Base-by-base conservation (phyloP, 257 asterid species). In the Osmanthus fragrans region DNA sequence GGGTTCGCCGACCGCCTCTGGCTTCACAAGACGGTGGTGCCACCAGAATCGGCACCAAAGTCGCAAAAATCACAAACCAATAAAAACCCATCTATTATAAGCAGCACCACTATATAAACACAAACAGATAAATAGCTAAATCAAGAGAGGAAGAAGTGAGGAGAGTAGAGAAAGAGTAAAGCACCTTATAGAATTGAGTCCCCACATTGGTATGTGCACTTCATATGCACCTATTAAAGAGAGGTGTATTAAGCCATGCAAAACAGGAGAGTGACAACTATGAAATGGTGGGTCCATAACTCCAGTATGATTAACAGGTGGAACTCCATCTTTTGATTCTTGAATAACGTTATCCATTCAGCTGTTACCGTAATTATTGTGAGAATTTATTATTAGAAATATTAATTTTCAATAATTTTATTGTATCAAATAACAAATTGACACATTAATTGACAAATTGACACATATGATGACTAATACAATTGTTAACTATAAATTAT, bases 161-260 rank as follows among this genome's bases (percentile, higher is more conserved):
- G 25, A 11, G 5, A 32, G 23, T 0, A n/a, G 70, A 3, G 45
- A 71, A 45, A 29, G 40, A 6, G 42, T 39, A 74, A 36, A 13
- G 54, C 47, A 39, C 58, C 30, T 63, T 2, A 39, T 6, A 25
- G 7, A 19, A 7, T 12, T 9, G 4, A 18, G 74, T 34, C 6
- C 54, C 54, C 15, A 13, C 54, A 47, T 65, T 34, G 2, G 8
- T 8, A n/a, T 8, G 45, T 60, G 8, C 63, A 76, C 60, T 39
- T 72, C 11, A 7, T 56, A n/a, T 54, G 15, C 27, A n/a, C 0
- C 0, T 4, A 15, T 54, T 16, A 8, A 13, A 25, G 8, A 45
- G 74, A 71, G 72, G 80, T 69, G 89, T 29, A 15, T 23, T 75
- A 71, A 68, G 73, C 77, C 97, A 92, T 90, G 97, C 97, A 92